Evolutionary conservation across 2,329 filamentous ascomycete genomes (phyloP).

Genomic region (Monosporascus sp.): DNA sequence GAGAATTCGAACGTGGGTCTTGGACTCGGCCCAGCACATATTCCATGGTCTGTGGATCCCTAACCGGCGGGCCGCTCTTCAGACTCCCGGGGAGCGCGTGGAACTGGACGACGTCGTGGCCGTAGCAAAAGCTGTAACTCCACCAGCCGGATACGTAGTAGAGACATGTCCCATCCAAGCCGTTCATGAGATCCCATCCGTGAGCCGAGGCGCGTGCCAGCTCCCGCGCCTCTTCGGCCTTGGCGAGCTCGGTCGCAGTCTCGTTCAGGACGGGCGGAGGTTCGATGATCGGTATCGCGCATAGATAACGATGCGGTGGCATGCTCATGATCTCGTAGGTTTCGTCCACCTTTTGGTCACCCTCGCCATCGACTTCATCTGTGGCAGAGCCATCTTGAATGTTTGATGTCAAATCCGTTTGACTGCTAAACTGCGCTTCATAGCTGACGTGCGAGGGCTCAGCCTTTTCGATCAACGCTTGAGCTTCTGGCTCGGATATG

Average conservation of each 20-base stretch:
- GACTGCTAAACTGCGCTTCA: conserved; percentile 24
- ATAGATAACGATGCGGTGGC: conserved; percentile 69
- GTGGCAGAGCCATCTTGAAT: conserved; percentile 20
- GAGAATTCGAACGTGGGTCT: conserved; percentile 17
- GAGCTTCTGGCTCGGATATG: conserved; percentile 65
- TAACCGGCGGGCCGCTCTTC: conserved; percentile 66
- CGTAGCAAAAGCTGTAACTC: conserved; percentile 94
- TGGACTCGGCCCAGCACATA: conserved; percentile 67
- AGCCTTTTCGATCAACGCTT: conserved; percentile 50
- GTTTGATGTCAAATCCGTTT: conserved; percentile 21
- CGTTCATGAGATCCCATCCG: conserved; percentile 74
- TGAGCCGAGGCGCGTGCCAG: conserved; percentile 68
- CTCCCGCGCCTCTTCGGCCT: conserved; percentile 74
- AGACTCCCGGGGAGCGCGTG: conserved; percentile 68
- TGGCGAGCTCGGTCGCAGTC: conserved; percentile 60
- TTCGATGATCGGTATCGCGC: conserved; percentile 69
- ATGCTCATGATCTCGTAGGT: conserved; percentile 72
- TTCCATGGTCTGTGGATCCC: conserved; percentile 69
- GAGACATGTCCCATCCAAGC: conserved; percentile 74
- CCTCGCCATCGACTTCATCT: conserved; percentile 23
- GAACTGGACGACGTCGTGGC: conserved; percentile 81
- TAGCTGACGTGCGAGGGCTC: conserved; percentile 32
- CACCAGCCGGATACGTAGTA: conserved; percentile 86
- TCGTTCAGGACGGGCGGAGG: conserved; percentile 52
- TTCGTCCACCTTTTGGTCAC: conserved; percentile 30